Percentiles rank a stretch among this genome's conserved stretches.
phyloP scores from a whole-genome alignment of 2,329 filamentous ascomycete species.

The Alternaria dauci region DNA sequence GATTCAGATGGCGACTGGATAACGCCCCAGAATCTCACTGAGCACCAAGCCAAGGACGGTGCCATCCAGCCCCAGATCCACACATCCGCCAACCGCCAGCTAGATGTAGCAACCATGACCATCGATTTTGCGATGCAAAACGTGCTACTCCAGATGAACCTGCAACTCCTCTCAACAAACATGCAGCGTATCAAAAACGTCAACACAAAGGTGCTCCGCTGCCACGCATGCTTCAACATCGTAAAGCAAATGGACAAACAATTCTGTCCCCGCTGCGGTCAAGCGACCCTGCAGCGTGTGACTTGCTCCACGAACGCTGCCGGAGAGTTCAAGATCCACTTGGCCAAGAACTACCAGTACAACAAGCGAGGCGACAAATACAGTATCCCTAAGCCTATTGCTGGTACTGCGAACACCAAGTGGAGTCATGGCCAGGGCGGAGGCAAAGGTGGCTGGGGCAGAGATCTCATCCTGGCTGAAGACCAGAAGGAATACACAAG shows the following conservation, averaged over 20 bases:
- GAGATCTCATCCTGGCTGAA: slow-evolving; percentile 83
- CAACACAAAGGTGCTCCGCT: slow-evolving; percentile 88
- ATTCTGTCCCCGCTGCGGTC: slow-evolving; percentile 92
- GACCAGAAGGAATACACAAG: slow-evolving; percentile 92
- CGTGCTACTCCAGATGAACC: slow-evolving; percentile 91
- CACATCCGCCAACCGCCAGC: slow-evolving; percentile 63
- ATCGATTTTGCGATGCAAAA: slow-evolving; percentile 99
- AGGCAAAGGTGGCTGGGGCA: slow-evolving; percentile 88
- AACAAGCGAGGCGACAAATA: slow-evolving; percentile 92
- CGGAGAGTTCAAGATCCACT: slow-evolving; percentile 83
- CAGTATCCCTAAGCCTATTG: slow-evolving; percentile 88
- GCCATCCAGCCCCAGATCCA: slow-evolving; percentile 51
- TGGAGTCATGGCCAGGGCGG: slow-evolving; percentile 67
- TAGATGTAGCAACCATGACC: slow-evolving; percentile 91
- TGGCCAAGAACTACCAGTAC: slow-evolving; percentile 96
- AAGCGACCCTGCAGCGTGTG: slow-evolving; percentile 83
- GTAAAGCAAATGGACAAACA: slow-evolving; percentile 86
- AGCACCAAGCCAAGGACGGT: slow-evolving; percentile 75
- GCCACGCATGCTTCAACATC: slow-evolving; percentile 79
- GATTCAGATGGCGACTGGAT: slow-evolving; percentile 75
- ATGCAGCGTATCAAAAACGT: slow-evolving; percentile 83
- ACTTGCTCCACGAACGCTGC: slow-evolving; percentile 83
- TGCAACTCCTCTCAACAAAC: slow-evolving; percentile 82
- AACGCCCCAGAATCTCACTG: slow-evolving; percentile 89
- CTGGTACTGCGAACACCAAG: slow-evolving; percentile 82